Conservation (phyloP, 495 filamentous ascomycete species). For the Daldinia grandis region DNA sequence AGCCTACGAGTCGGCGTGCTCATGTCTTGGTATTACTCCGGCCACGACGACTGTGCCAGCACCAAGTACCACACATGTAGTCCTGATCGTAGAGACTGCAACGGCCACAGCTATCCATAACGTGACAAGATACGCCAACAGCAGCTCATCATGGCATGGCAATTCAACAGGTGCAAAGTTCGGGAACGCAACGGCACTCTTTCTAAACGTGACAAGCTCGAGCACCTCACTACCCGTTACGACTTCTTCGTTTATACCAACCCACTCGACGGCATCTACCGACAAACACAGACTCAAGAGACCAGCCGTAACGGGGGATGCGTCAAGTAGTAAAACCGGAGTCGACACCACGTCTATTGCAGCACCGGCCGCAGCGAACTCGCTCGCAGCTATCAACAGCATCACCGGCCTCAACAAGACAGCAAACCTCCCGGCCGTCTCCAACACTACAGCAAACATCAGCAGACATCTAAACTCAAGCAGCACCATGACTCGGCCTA, state of each 20-base stretch:
- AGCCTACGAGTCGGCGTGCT: slow-evolving; percentile 44
- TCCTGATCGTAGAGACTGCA: slow-evolving; percentile 13
- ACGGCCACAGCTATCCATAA: slow-evolving; percentile 17
- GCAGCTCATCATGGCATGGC: slow-evolving; percentile 1
- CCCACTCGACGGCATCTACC: slow-evolving; percentile 5
- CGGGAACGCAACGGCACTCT: neutral
- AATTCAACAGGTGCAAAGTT: slow-evolving; percentile 13
- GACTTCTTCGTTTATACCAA: neutral
- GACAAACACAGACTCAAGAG: slow-evolving; percentile 21
- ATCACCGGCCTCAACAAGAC: slow-evolving; percentile 7
- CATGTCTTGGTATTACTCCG: slow-evolving; percentile 40
- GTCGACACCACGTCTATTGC: neutral
- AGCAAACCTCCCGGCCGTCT: neutral
- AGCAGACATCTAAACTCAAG: slow-evolving; percentile 17
- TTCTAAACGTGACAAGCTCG: slow-evolving; percentile 14
- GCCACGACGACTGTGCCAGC: slow-evolving; percentile 14
- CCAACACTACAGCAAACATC: slow-evolving; percentile 2
- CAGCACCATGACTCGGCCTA: neutral
- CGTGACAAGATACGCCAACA: slow-evolving; percentile 1
- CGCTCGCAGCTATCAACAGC: slow-evolving; percentile 8
- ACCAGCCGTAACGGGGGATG: slow-evolving; percentile 6
- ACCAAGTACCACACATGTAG: slow-evolving; percentile 19
- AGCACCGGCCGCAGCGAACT: neutral
- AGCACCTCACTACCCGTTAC: neutral
- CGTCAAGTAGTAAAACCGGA: neutral